Conservation (phyloP, 2,329 filamentous ascomycete genomes). For the Nemania serpens region DNA sequence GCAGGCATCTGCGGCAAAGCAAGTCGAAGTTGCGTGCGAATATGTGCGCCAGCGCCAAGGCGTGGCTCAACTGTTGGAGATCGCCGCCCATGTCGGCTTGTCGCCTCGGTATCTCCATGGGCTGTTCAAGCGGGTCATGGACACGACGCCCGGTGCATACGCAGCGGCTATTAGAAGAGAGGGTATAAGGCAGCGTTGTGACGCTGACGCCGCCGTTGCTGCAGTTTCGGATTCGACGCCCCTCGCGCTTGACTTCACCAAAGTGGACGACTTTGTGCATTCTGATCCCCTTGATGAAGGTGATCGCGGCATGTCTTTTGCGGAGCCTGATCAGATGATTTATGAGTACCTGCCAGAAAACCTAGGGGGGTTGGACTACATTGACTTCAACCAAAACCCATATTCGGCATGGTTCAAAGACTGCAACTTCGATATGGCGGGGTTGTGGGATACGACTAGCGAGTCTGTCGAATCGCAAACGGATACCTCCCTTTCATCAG, state of each 20-base stretch:
- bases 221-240: neutral
- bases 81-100: slow-evolving; percentile 25
- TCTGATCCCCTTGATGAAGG: neutral
- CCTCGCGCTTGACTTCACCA: neutral
- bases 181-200: neutral
- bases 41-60: slow-evolving; percentile 23
- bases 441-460: neutral
- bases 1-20: slow-evolving; percentile 12
- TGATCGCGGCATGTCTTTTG: neutral
- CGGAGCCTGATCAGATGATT: neutral
- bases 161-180: slow-evolving; percentile 16
- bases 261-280: neutral
- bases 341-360: neutral
- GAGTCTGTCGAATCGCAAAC: neutral
- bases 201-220: neutral
- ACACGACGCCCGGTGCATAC: slow-evolving; percentile 27
- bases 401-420: slow-evolving; percentile 4
- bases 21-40: slow-evolving; percentile 19
- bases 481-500: neutral
- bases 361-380: neutral
- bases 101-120: slow-evolving; percentile 30
- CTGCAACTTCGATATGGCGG: neutral
- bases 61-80: slow-evolving; percentile 15
- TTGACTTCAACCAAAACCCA: neutral
- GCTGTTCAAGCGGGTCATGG: slow-evolving; percentile 27